Base-by-base conservation (phyloP, 371 early-diverging fungal species). In the Zopfochytrium polystomum region DNA sequence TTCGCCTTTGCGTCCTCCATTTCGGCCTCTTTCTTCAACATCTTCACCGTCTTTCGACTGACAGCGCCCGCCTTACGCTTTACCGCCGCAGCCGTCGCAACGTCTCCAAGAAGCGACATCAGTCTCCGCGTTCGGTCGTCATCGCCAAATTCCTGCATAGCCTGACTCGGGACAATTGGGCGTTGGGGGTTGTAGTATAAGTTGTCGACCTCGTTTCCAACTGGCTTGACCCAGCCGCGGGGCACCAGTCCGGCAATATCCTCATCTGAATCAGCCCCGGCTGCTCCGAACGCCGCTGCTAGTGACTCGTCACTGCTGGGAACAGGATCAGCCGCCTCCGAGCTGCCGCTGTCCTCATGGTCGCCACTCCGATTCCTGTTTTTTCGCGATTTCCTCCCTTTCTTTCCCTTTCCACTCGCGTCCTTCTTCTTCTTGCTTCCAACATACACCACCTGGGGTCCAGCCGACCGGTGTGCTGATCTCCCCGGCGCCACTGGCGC, bases 101-200 rank as follows among this genome's bases (percentile, higher is more conserved):
- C 31, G n/a, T n/a, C 38, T n/a, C n/a, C 38, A 38, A n/a, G n/a
- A n/a, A n/a, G n/a, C n/a, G n/a, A n/a, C n/a, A n/a, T n/a, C n/a
- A n/a, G n/a, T n/a, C n/a, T n/a, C n/a, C n/a, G n/a, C n/a, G 58
- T 42, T 15, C 58, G 48, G 15, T 42, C 49, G 31, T 58, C 46
- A 22, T 58, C 46, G n/a, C n/a, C n/a, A n/a, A n/a, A n/a, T n/a
- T n/a, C n/a, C n/a, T n/a, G n/a, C n/a, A n/a, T n/a, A n/a, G n/a
- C n/a, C n/a, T n/a, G n/a, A n/a, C n/a, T n/a, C 11, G 4, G 31
- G 3, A 7, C 59, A 13, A 20, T 33, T 27, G 58, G 57, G 9
- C 57, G 56, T 52, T 33, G 30, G 1, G 58, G 65, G 30, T 64
- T 47, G 35, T 58, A 64, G 23, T 27, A 56, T 18, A 64, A 20